These are phyloP conservation scores for Debaryomyces sp. DNA, from an alignment of 1,139 yeast genomes.

Conservation along the genomic window DNA sequence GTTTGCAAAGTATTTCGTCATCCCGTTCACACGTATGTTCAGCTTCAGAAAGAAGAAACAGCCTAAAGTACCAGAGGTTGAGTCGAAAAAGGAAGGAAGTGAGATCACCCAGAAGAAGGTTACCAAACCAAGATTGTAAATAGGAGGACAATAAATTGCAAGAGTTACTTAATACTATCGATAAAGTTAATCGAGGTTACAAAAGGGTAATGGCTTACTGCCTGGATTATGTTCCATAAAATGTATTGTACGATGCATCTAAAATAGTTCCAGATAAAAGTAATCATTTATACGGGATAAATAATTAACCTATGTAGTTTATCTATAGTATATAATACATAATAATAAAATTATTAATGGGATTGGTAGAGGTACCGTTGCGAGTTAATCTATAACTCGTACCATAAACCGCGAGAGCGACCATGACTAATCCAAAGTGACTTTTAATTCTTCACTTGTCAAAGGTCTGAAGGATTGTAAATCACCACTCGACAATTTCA, in stretches of 20 bases:
- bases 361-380: slow-evolving; percentile 2
- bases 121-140: slow-evolving; percentile 36
- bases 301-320: slow-evolving; percentile 3
- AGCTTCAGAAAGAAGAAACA: slow-evolving; percentile 16
- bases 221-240: background rate
- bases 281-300: slow-evolving; percentile 1
- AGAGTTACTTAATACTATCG: background rate
- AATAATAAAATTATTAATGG: slow-evolving; percentile 1
- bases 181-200: background rate
- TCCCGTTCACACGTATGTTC: slow-evolving; percentile 52
- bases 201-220: background rate
- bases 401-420: background rate
- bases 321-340: slow-evolving; percentile 7
- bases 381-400: slow-evolving; percentile 1
- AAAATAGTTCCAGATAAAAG: background rate
- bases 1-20: slow-evolving; percentile 61
- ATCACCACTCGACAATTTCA: slow-evolving; percentile 28
- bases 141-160: background rate
- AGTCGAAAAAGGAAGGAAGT: slow-evolving; percentile 10
- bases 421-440: slow-evolving; percentile 32
- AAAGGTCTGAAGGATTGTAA: slow-evolving; percentile 39
- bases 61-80: slow-evolving; percentile 9
- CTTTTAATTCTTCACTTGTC: slow-evolving; percentile 36
- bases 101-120: slow-evolving; percentile 22
- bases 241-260: background rate